These are phyloP conservation scores for Debaryomyces maramus DNA, from an alignment of 805 yeast species.

Conservation along the genomic window DNA sequence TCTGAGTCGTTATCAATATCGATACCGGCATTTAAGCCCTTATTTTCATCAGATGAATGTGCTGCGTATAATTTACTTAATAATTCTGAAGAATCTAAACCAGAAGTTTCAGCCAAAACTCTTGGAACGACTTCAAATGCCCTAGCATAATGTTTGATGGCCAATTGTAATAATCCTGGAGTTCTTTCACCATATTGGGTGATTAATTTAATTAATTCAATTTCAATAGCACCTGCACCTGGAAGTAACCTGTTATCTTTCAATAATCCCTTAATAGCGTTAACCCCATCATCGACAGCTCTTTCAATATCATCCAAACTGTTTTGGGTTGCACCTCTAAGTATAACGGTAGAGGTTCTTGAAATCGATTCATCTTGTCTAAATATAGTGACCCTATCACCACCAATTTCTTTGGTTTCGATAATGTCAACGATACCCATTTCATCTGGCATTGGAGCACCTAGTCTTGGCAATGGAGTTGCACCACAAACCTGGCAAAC, in stretches of 20 bases:
- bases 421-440: conserved; percentile 85
- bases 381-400: conserved; percentile 94
- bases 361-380: conserved; percentile 73
- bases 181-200: conserved; percentile 89
- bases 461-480: conserved; percentile 89
- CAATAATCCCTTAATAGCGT: conserved; percentile 84
- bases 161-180: conserved; percentile 88
- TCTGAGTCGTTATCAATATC: conserved; percentile 64
- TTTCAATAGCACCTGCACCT: conserved; percentile 96
- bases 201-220: conserved; percentile 77
- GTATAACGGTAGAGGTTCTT: conserved; percentile 83
- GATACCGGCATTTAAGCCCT: conserved; percentile 55
- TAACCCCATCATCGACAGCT: conserved; percentile 96
- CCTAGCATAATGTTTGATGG: conserved; percentile 89
- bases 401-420: conserved; percentile 93
- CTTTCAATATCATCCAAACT: conserved; percentile 92
- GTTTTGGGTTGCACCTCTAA: conserved; percentile 96
- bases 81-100: conserved; percentile 87
- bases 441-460: conserved; percentile 95
- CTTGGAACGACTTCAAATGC: conserved; percentile 95
- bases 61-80: conserved; percentile 87
- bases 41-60: conserved; percentile 54
- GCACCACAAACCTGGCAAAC: conserved; percentile 96
- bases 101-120: conserved; percentile 91
- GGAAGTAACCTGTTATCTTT: conserved; percentile 79